phyloP scores from a whole-genome alignment of 164 flowering plant genomes.

The Stephania cephalantha region DNA sequence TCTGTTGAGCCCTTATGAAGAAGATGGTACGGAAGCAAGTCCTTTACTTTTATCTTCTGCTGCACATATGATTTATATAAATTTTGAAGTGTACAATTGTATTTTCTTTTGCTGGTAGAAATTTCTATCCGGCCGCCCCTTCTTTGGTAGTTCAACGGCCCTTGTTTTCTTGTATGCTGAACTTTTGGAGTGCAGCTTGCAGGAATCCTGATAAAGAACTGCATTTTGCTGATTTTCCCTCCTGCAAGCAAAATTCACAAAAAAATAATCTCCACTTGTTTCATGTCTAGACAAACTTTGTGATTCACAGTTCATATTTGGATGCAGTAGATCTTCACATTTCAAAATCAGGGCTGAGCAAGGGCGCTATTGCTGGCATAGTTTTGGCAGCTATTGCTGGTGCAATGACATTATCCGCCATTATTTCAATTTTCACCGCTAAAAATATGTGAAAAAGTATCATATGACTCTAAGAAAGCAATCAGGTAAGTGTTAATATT shows the following conservation, averaged over 20 bases:
- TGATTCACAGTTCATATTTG: slow-evolving; percentile 2
- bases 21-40: slow-evolving; percentile 37
- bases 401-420: slow-evolving; percentile 27
- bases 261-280: background rate
- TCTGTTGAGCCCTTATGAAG: slow-evolving; percentile 48
- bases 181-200: background rate
- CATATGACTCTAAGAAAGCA: slow-evolving; percentile 29
- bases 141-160: background rate
- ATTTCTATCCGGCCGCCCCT: background rate
- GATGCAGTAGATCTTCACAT: slow-evolving; percentile 24
- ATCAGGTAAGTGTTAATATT: slow-evolving; percentile 30
- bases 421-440: slow-evolving; percentile 26
- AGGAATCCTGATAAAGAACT: background rate
- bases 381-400: slow-evolving; percentile 33
- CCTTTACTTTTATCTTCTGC: background rate
- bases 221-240: background rate
- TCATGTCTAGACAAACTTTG: background rate
- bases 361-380: slow-evolving; percentile 37
- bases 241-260: background rate
- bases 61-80: background rate
- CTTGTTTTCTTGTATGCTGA: background rate
- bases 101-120: too few species aligned
- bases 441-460: slow-evolving; percentile 26
- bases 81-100: background rate
- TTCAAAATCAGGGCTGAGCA: slow-evolving; percentile 26